Evolutionary conservation across 331 rosid genomes (phyloP).

Genomic region (Pyracantha coccinea): DNA sequence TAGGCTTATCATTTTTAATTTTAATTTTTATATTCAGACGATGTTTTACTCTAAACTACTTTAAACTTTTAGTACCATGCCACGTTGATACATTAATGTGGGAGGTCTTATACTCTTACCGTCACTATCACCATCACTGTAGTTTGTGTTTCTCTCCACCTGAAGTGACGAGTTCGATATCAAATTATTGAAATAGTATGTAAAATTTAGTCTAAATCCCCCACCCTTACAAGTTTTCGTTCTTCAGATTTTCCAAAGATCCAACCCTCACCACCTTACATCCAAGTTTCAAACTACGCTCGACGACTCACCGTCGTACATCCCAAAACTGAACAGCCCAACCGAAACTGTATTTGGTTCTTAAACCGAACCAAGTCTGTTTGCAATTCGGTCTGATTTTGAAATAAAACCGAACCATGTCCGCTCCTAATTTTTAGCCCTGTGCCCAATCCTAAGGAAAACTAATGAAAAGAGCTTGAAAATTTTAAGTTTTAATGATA

Average conservation of each 20-base stretch:
- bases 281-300: background rate
- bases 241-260: background rate
- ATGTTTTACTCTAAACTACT: background rate
- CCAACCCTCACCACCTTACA: background rate
- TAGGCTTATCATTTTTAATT: background rate
- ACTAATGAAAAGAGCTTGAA: no score
- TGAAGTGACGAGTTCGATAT: background rate
- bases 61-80: background rate
- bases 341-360: background rate
- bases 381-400: no score
- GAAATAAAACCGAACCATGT: background rate
- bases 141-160: background rate
- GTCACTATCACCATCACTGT: background rate
- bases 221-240: no score
- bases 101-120: background rate
- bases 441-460: background rate
- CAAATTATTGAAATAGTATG: background rate
- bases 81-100: background rate
- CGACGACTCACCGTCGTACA: no score
- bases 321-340: background rate
- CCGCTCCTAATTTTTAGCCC: background rate
- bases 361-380: background rate
- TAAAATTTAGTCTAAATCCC: background rate
- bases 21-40: no score
- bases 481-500: no score